Conservation (phyloP, 345 rosid species). For the Pistacia vera region DNA sequence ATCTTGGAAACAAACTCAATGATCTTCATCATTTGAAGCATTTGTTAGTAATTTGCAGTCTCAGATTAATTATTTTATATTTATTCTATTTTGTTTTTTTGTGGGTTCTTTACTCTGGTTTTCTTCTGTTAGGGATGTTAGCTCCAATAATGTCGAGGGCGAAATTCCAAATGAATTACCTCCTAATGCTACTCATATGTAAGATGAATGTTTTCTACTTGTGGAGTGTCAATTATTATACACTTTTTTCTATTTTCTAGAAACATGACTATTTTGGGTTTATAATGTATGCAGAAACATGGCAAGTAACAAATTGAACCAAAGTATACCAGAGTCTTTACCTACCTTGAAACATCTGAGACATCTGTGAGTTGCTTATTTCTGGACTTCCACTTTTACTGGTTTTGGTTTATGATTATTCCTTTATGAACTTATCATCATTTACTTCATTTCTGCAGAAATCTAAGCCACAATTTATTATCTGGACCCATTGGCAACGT, state of each 20-base stretch:
- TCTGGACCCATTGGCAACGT: conserved; percentile 88
- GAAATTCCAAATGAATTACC: conserved; percentile 79
- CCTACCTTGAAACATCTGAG: conserved; percentile 56
- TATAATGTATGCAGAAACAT: conserved; percentile 54
- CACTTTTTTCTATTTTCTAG: neutral
- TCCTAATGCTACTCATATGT: conserved; percentile 80
- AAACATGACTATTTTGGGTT: conserved; percentile 1
- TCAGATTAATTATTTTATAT: neutral
- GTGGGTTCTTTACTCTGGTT: conserved; percentile 13
- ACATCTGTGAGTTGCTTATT: conserved; percentile 59
- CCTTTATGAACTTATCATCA: neutral
- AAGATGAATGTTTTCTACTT: conserved; percentile 30
- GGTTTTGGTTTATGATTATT: conserved; percentile 8
- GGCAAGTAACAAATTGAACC: conserved; percentile 69
- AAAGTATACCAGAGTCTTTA: conserved; percentile 67
- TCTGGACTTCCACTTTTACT: conserved; percentile 1
- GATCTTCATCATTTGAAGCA: conserved; percentile 67
- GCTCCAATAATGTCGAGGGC: conserved; percentile 67
- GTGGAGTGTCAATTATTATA: too few species aligned
- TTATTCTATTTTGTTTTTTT: neutral
- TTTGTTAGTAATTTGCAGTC: conserved; percentile 50
- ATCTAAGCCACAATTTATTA: conserved; percentile 78
- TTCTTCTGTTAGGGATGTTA: conserved; percentile 62
- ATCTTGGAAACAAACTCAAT: conserved; percentile 69
- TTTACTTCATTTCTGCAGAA: conserved; percentile 49